Conservation (phyloP, 1,139 yeast species). For the Geotrichum restrictum region DNA sequence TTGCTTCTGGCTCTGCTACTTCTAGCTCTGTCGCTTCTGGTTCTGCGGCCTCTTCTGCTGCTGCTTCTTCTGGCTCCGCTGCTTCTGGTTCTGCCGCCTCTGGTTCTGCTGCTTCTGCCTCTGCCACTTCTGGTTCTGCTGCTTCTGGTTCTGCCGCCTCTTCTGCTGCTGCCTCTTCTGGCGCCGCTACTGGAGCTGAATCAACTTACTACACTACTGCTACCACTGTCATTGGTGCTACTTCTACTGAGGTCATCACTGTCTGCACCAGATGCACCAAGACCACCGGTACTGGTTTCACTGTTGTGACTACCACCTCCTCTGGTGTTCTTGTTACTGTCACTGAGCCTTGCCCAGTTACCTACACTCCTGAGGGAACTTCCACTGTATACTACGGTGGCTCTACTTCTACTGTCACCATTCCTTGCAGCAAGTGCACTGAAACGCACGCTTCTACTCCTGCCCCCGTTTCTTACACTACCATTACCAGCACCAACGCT, state of each 20-base stretch:
- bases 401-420: slow-evolving; percentile 11
- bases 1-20: neutral
- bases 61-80: slow-evolving; percentile 10
- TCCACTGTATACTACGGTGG: slow-evolving; percentile 16
- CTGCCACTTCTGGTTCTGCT: neutral
- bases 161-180: slow-evolving; percentile 9
- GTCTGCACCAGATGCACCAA: slow-evolving; percentile 16
- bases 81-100: neutral
- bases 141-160: neutral
- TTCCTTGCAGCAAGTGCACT: slow-evolving; percentile 1
- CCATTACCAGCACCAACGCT: neutral
- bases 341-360: slow-evolving; percentile 19
- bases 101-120: neutral
- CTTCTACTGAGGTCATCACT: slow-evolving; percentile 15
- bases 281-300: slow-evolving; percentile 7
- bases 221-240: slow-evolving; percentile 14
- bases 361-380: slow-evolving; percentile 13
- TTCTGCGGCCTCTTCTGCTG: neutral
- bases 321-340: slow-evolving; percentile 19
- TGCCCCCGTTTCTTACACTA: neutral
- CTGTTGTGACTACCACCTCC: slow-evolving; percentile 15
- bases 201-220: slow-evolving; percentile 7
- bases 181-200: slow-evolving; percentile 1
- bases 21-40: neutral
- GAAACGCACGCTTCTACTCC: neutral